Evolutionary conservation across 441 rosid genomes (phyloP).

Genomic region (Gossypium trilobum): DNA sequence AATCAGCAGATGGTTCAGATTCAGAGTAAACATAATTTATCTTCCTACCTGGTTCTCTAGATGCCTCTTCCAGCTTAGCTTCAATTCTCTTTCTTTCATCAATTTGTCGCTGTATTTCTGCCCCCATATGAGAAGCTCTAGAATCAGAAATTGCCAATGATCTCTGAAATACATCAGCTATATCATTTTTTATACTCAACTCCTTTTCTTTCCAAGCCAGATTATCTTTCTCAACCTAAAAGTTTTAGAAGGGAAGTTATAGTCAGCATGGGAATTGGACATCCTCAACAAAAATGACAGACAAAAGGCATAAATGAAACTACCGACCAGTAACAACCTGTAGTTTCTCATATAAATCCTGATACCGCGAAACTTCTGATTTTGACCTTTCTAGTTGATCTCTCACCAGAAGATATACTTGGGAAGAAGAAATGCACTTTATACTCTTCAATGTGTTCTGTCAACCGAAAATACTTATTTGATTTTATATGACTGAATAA

Average conservation of each 20-base stretch:
- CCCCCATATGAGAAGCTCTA: constrained; percentile 50
- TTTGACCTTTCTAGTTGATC: constrained; percentile 74
- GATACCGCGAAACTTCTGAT: constrained; percentile 55
- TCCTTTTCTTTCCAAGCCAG: constrained; percentile 82
- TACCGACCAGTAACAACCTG: constrained; percentile 84
- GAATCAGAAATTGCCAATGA: constrained; percentile 59
- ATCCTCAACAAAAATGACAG: constrained; percentile 19
- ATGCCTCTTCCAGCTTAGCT: constrained; percentile 54
- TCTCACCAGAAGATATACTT: constrained; percentile 46
- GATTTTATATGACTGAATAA: constrained; percentile 21
- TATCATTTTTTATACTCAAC: constrained; percentile 62
- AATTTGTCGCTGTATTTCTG: constrained; percentile 57
- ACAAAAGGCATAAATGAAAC: constrained; percentile 37
- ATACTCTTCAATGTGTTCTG: constrained; percentile 74
- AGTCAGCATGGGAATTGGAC: constrained; percentile 31
- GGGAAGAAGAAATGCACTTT: constrained; percentile 65
- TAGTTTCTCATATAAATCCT: constrained; percentile 69
- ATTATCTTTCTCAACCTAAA: constrained; percentile 80
- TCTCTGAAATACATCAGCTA: constrained; percentile 68
- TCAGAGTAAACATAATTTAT: constrained; percentile 21
- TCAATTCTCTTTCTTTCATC: constrained; percentile 52
- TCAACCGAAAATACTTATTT: constrained; percentile 28
- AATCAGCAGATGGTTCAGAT: not conserved
- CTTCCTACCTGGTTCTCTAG: constrained; percentile 63
- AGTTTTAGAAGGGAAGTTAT: constrained; percentile 17